Conservation (phyloP, 2,329 filamentous ascomycete genomes). For the Diplodia seriata region DNA sequence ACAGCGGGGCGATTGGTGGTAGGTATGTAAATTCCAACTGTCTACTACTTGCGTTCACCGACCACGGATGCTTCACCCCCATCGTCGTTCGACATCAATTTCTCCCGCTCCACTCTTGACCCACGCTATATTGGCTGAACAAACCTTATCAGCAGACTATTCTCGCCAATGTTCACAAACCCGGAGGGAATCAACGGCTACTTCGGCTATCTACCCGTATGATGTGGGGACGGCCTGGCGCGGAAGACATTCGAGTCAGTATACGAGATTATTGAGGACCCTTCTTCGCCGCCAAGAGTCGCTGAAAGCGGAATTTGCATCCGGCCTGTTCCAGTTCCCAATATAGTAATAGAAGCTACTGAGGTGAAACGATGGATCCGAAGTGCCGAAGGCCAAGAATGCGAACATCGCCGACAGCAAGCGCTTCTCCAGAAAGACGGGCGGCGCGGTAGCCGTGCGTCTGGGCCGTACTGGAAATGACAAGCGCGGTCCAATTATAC, state of each 20-base stretch:
- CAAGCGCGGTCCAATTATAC: neutral
- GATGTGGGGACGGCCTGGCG: neutral
- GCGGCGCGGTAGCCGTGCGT: too few species aligned
- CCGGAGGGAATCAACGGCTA: neutral
- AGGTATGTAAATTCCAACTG: neutral
- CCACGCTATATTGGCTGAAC: neutral
- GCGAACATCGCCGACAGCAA: neutral
- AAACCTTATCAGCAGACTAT: neutral
- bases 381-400: neutral
- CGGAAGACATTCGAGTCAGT: neutral
- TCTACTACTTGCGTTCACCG: neutral
- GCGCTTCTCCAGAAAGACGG: neutral
- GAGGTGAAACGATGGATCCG: neutral
- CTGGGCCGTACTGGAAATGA: neutral
- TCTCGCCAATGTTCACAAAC: neutral
- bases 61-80: neutral
- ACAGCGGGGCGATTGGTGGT: neutral
- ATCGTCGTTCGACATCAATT: too few species aligned
- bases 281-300: neutral
- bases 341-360: neutral
- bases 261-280: neutral
- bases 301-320: neutral
- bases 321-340: neutral
- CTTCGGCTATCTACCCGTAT: neutral
- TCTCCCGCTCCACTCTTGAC: neutral